Conservation (phyloP, 2,329 filamentous ascomycete species). For the Neofusicoccum cordaticola region DNA sequence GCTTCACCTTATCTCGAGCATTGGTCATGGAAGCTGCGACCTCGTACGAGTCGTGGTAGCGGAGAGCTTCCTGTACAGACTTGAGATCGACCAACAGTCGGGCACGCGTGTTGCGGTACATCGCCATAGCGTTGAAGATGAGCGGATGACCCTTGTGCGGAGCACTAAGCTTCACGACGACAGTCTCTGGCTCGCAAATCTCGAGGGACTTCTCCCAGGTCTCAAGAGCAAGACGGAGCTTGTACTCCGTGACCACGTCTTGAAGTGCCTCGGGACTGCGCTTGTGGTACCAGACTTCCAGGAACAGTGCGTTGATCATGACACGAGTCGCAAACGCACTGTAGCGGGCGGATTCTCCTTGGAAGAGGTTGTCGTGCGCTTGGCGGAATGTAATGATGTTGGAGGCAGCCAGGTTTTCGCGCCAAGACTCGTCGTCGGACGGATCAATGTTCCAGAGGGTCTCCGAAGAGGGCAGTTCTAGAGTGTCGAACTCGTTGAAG, state of each 20-base stretch:
- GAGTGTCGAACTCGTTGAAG: constrained; percentile 95
- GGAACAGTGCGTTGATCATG: constrained; percentile 97
- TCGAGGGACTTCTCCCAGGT: constrained; percentile 99
- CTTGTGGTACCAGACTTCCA: constrained; percentile 99
- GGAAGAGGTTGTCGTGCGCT: constrained; percentile 92
- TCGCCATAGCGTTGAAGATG: constrained; percentile 96
- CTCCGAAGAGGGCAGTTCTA: constrained; percentile 90
- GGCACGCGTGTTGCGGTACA: constrained; percentile 90
- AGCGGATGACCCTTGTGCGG: constrained; percentile 94
- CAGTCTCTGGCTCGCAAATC: constrained; percentile 85
- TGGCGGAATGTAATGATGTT: constrained; percentile 84
- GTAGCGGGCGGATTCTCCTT: constrained; percentile 85
- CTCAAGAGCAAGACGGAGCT: constrained; percentile 88
- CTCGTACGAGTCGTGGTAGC: constrained; percentile 96
- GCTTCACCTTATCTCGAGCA: constrained; percentile 88
- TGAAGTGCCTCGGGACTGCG: constrained; percentile 95
- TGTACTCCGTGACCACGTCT: constrained; percentile 97
- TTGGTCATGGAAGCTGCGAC: constrained; percentile 96
- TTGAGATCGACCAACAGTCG: constrained; percentile 94
- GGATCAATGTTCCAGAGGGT: constrained; percentile 87
- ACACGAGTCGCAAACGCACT: constrained; percentile 95
- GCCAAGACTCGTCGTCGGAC: constrained; percentile 77
- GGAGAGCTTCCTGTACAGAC: constrained; percentile 89
- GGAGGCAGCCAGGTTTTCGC: constrained; percentile 69
- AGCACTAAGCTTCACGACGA: constrained; percentile 83